Conservation (phyloP, 306 rosid species). For the Glycine latifolia region DNA sequence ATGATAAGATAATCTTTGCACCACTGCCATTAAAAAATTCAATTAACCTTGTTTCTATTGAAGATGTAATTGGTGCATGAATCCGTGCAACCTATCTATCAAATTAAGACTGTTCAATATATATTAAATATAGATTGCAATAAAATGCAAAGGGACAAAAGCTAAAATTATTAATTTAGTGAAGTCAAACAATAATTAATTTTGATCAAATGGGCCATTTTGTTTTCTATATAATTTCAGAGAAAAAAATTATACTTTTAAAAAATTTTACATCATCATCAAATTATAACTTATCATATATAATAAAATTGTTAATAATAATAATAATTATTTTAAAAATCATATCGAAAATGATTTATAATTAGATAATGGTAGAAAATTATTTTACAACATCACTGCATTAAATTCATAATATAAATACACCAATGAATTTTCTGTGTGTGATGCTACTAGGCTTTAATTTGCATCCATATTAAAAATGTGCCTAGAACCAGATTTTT, state of each 20-base stretch:
- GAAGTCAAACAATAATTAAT: slow-evolving; percentile 44
- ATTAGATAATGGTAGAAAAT: too few species aligned
- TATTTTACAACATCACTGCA: too few species aligned
- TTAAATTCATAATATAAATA: too few species aligned
- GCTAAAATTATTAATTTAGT: slow-evolving; percentile 1
- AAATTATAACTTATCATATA: too few species aligned
- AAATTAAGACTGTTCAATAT: not conserved
- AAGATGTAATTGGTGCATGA: slow-evolving; percentile 57
- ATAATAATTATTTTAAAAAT: too few species aligned
- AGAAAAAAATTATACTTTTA: too few species aligned
- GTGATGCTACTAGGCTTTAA: not conserved
- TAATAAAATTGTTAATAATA: too few species aligned
- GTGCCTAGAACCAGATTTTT: not conserved
- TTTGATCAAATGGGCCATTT: slow-evolving; percentile 45
- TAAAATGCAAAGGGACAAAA: slow-evolving; percentile 1
- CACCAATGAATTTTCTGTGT: not conserved
- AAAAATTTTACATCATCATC: too few species aligned
- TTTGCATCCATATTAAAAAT: slow-evolving; percentile 29
- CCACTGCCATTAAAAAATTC: slow-evolving; percentile 1
- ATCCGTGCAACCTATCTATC: slow-evolving; percentile 34
- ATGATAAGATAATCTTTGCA: not conserved
- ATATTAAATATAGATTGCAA: not conserved
- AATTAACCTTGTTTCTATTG: slow-evolving; percentile 35
- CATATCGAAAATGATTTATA: too few species aligned
- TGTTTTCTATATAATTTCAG: not conserved